Evolutionary conservation across 306 rosid species (phyloP), one percentile per base, ranked within the genome.

Genomic region (Glycine soja): DNA sequence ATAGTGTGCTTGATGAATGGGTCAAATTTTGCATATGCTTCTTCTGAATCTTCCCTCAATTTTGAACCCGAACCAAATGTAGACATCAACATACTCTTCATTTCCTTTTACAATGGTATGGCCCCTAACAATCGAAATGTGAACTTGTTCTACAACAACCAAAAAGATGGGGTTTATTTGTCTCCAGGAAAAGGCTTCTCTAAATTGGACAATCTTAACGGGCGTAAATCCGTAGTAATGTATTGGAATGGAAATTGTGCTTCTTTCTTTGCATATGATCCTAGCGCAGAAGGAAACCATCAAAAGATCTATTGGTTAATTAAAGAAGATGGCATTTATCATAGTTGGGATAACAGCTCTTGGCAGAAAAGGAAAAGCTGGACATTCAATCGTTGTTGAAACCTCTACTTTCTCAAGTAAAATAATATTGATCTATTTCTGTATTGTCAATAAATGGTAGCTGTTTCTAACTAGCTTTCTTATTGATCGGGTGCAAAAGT

Each of bases 251-350:
- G 53, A 4, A 11, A 12, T 1, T 50, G 15, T 1, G 1, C 4
- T 12, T 50, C 56, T 13, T 11, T 12, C n/a, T 50, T 9, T 2
- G 15, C 15, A 11, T 50, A 61, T 48, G 14, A 62, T 72, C 38
- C 15, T 6, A 7, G 1, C 6, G 0, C 6, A 3, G 84, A 80
- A 18, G 45, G 57, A 13, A 38, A 1, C 11, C 74, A 72, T 74
- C 72, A 63, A 14, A 6, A 3, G 2, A 8, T 80, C 4, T 50
- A 0, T 40, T 80, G 84, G 84, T 51, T 65, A 19, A 18, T 8
- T 0, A 80, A 36, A 10, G 3, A 5, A 3, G 84, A 72, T 40
- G 84, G 79, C 6, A 0, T 72, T 3, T 80, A 72, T 63, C 79
- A 63, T 10, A 80, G 84, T 52, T 80, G 79, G 74, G 74, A 80